phyloP scores from a whole-genome alignment of 306 rosid species.

The Inga oerstediana region DNA sequence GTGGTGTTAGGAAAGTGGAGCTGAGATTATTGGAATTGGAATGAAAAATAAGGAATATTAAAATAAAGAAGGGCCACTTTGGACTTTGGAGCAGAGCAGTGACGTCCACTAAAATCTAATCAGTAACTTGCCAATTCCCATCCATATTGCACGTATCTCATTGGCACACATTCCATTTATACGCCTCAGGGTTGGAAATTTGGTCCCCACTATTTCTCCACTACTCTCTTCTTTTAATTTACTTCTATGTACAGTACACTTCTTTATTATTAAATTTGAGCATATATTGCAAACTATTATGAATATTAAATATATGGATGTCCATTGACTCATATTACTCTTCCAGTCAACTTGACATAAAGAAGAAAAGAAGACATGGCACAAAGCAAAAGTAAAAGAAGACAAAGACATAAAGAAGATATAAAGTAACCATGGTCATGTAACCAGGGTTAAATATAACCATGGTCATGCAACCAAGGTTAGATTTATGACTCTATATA shows the following conservation, averaged over 20 bases:
- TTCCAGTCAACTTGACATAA: too few species aligned
- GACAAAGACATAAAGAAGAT: too few species aligned
- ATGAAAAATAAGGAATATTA: neutral
- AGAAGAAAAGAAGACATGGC: too few species aligned
- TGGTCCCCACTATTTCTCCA: conserved; percentile 4
- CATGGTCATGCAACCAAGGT: too few species aligned
- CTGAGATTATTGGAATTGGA: neutral
- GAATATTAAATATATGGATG: too few species aligned
- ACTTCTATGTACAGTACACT: neutral
- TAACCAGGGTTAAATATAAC: too few species aligned
- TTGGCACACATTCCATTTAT: neutral
- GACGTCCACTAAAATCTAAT: conserved; percentile 34
- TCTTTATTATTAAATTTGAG: neutral
- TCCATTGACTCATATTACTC: too few species aligned
- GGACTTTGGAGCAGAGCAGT: conserved; percentile 28
- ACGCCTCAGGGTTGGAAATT: conserved; percentile 37
- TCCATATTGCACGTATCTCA: conserved; percentile 8
- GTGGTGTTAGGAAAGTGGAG: neutral
- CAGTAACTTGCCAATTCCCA: neutral
- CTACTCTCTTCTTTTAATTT: neutral
- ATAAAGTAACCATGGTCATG: too few species aligned
- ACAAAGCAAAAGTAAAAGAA: too few species aligned
- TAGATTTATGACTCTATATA: too few species aligned
- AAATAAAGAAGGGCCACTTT: neutral
- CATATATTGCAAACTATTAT: neutral